Evolutionary conservation across 345 rosid genomes (phyloP).

Genomic region (Citrus mangshanensis): DNA sequence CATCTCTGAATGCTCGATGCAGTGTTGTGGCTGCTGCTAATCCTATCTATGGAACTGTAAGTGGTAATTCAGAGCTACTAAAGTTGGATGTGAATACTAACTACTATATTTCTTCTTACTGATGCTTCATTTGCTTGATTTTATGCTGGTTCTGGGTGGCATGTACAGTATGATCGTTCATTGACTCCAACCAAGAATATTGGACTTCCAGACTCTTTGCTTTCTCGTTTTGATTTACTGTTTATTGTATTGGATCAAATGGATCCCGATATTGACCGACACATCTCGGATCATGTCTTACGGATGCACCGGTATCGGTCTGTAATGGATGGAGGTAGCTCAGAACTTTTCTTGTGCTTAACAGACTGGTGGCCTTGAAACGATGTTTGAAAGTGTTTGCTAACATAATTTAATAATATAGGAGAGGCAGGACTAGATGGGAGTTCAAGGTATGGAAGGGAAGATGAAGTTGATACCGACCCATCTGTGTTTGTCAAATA

Average conservation of each 20-base stretch:
- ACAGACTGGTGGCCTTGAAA: constrained; percentile 2
- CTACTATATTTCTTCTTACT: neutral
- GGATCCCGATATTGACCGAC: constrained; percentile 92
- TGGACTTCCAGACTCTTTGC: constrained; percentile 99
- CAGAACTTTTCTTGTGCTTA: constrained; percentile 11
- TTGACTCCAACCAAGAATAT: constrained; percentile 97
- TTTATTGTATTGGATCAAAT: constrained; percentile 98
- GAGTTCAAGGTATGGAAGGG: constrained; percentile 60
- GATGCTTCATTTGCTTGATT: neutral
- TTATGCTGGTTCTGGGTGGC: constrained; percentile 16
- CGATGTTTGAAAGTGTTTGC: constrained; percentile 13
- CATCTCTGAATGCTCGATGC: constrained; percentile 95
- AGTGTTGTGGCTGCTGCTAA: constrained; percentile 99
- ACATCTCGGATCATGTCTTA: constrained; percentile 89
- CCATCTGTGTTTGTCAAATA: constrained; percentile 83
- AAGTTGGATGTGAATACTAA: neutral
- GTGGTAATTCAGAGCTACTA: constrained; percentile 21
- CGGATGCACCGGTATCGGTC: constrained; percentile 93
- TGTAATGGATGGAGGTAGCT: constrained; percentile 69
- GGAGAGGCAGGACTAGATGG: constrained; percentile 72
- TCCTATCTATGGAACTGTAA: constrained; percentile 98
- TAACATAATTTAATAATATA: constrained; percentile 23
- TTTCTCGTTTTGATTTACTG: constrained; percentile 93
- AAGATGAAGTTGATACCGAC: constrained; percentile 74
- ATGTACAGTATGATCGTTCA: constrained; percentile 91